Evolutionary conservation across 306 rosid species (phyloP).

Genomic region (Psophocarpus tetragonolobus): DNA sequence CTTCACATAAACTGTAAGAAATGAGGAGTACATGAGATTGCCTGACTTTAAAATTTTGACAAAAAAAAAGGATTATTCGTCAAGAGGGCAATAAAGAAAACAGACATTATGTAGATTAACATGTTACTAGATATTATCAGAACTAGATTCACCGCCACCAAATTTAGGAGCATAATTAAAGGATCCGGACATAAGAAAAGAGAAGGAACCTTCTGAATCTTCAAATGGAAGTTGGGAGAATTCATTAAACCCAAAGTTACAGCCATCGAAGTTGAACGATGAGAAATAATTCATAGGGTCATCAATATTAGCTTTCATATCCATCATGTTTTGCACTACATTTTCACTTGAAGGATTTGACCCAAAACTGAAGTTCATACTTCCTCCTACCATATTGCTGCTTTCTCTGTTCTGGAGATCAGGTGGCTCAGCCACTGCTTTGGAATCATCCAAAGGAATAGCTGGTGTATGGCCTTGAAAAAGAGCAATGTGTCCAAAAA

Average conservation of each 20-base stretch:
- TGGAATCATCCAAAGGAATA: constrained; percentile 73
- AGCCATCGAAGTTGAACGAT: constrained; percentile 71
- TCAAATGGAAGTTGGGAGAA: constrained; percentile 85
- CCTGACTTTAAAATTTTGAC: constrained; percentile 37
- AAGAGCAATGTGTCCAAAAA: constrained; percentile 94
- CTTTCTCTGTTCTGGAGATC: constrained; percentile 57
- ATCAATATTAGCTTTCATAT: constrained; percentile 63
- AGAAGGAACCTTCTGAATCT: constrained; percentile 72
- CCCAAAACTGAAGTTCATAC: constrained; percentile 59
- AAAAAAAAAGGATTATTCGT: constrained; percentile 40
- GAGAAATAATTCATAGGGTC: constrained; percentile 82
- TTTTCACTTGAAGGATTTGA: constrained; percentile 52
- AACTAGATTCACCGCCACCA: constrained; percentile 56
- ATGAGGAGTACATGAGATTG: constrained; percentile 41
- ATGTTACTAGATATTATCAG: constrained; percentile 44
- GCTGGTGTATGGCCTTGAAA: constrained; percentile 99
- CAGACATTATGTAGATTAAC: constrained; percentile 29
- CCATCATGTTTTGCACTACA: constrained; percentile 50
- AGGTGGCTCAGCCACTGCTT: constrained; percentile 38
- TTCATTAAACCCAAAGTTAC: constrained; percentile 82
- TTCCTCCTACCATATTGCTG: constrained; percentile 47
- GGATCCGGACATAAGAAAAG: constrained; percentile 72
- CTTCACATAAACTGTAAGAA: constrained; percentile 38
- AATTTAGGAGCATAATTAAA: constrained; percentile 61
- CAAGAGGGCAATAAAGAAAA: constrained; percentile 18